A percentile compares a stretch with the other conserved stretches of the same genome.
phyloP scores from a whole-genome alignment of 179 eudicot species.

The Spergularia azorica region DNA sequence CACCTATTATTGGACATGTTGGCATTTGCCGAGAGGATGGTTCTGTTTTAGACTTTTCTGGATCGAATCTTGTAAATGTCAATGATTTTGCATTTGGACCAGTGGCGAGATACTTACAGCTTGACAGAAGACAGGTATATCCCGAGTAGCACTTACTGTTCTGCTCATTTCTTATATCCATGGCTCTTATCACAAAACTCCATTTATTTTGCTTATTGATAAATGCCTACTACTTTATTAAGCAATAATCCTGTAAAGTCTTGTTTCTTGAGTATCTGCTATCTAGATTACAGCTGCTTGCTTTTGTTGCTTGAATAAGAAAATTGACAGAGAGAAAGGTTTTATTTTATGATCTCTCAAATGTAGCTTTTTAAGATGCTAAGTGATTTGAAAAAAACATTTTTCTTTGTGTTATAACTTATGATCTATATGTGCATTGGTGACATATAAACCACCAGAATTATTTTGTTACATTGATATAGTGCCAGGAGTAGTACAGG shows the following conservation, averaged over 20 bases:
- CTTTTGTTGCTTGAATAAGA: no score
- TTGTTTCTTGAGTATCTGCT: neutral
- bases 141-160: neutral
- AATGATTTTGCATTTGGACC: constrained; percentile 83
- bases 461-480: no score
- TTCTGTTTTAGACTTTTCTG: constrained; percentile 69
- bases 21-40: constrained; percentile 93
- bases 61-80: constrained; percentile 75
- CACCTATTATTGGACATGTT: constrained; percentile 92
- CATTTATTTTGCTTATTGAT: neutral
- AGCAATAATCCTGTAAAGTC: neutral
- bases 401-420: no score
- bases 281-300: neutral
- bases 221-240: neutral
- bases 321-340: no score
- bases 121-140: constrained; percentile 68
- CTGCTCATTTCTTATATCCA: neutral
- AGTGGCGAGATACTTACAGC: constrained; percentile 78
- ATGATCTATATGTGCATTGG: no score
- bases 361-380: no score
- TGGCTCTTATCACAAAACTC: neutral
- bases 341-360: no score
- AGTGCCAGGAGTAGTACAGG: no score
- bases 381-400: no score
- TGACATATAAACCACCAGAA: no score